A percentile compares a stretch with the other conserved stretches of the same genome.
phyloP scores from a whole-genome alignment of 768 basidiomycete genomes.

The Melanogaster broomeanus region DNA sequence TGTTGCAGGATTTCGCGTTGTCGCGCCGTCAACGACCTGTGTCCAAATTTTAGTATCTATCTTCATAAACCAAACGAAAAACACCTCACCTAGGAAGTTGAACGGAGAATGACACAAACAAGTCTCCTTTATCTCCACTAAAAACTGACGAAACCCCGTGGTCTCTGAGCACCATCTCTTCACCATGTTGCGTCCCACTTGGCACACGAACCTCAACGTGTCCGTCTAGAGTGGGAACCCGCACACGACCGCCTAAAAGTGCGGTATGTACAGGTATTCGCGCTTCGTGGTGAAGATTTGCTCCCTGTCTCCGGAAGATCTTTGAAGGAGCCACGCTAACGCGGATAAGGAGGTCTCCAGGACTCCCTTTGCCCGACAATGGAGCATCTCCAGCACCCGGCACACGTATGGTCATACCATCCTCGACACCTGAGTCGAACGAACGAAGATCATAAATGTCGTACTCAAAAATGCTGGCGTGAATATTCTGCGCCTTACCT shows the following conservation, averaged over 20 bases:
- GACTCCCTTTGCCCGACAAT: conserved; percentile 69
- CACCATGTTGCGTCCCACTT: conserved; percentile 91
- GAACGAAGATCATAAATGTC: conserved; percentile 9
- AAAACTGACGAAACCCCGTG: conserved; percentile 74
- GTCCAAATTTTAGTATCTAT: conserved; percentile 5
- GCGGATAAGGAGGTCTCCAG: conserved; percentile 87
- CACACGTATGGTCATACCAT: conserved; percentile 89
- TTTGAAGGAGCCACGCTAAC: conserved; percentile 84
- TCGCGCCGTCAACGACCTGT: conserved; percentile 76
- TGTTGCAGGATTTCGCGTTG: conserved; percentile 88
- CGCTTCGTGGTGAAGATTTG: conserved; percentile 87
- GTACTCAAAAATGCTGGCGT: background rate
- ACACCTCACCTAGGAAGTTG: conserved; percentile 82
- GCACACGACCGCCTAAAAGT: conserved; percentile 87
- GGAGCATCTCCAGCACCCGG: conserved; percentile 84
- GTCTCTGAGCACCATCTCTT: conserved; percentile 93
- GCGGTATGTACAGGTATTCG: conserved; percentile 90
- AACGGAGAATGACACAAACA: conserved; percentile 87
- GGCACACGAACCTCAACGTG: conserved; percentile 94
- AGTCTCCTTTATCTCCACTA: conserved; percentile 68
- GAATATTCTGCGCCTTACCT: conserved; percentile 49
- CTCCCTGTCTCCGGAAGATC: conserved; percentile 86
- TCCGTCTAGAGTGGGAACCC: conserved; percentile 93
- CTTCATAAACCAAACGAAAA: conserved; percentile 4
- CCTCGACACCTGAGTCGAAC: conserved; percentile 73